These are phyloP conservation scores for Hyaloscypha bicolor DNA, from an alignment of 495 filamentous ascomycete species.

Conservation along the genomic window DNA sequence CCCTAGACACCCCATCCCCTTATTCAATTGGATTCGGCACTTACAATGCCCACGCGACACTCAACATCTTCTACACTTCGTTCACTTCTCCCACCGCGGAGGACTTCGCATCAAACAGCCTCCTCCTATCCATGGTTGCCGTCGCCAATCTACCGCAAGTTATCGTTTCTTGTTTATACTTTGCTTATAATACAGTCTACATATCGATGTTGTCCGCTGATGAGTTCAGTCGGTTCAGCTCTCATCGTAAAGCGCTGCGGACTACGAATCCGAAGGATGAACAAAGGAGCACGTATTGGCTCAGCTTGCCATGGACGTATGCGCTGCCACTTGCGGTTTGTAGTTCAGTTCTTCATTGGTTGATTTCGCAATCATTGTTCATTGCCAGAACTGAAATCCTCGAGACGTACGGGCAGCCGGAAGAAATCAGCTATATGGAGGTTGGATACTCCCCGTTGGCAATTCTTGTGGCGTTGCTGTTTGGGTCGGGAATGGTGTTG, in stretches of 20 bases:
- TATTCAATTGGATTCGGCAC: conserved; percentile 19
- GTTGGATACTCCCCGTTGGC: conserved; percentile 26
- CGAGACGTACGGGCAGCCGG: conserved; percentile 2
- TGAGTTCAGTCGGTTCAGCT: conserved; percentile 33
- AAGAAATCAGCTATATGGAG: conserved; percentile 14
- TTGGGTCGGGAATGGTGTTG: conserved; percentile 33
- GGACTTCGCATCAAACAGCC: conserved; percentile 5
- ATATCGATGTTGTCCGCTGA: conserved; percentile 36
- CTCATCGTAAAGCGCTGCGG: conserved; percentile 41
- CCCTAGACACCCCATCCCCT: background rate
- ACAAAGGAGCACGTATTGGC: conserved; percentile 46
- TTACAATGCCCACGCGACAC: background rate
- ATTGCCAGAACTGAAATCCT: conserved; percentile 14
- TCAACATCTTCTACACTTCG: background rate
- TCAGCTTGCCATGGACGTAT: conserved; percentile 48
- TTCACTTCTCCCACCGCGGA: background rate
- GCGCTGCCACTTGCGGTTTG: conserved; percentile 39
- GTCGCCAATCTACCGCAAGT: conserved; percentile 44
- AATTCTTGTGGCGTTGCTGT: conserved; percentile 31
- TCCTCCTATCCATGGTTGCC: conserved; percentile 23
- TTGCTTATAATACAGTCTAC: conserved; percentile 42
- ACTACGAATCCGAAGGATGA: conserved; percentile 45
- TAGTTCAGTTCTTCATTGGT: conserved; percentile 28
- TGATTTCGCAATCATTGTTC: conserved; percentile 31
- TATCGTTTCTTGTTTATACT: conserved; percentile 40